Evolutionary conservation across 345 rosid genomes (phyloP).

Genomic region (Syzygium aqueum): DNA sequence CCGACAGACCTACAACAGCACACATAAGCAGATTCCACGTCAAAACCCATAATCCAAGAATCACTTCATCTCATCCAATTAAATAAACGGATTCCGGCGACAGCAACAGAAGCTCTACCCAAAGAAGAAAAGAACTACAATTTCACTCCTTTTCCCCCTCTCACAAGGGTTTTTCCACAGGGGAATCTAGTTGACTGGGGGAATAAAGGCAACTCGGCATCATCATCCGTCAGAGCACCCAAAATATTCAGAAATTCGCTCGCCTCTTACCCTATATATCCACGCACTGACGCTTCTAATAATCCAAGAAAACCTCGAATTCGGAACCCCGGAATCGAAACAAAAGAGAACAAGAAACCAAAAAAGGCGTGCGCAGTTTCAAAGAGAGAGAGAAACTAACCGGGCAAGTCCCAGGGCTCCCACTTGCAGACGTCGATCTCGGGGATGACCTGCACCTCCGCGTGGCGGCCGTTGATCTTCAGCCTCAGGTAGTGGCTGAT

Average conservation of each 20-base stretch:
- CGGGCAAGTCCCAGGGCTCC: constrained; percentile 98
- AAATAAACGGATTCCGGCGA: not conserved
- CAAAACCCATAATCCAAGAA: not conserved
- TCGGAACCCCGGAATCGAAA: not conserved
- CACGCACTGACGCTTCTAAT: not conserved
- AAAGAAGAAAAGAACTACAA: not conserved
- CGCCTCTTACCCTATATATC: not conserved
- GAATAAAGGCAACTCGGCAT: constrained; percentile 9
- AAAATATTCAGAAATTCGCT: constrained; percentile 7
- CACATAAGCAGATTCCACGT: not conserved
- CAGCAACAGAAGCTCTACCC: not conserved
- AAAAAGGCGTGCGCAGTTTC: not conserved
- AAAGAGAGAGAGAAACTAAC: constrained; percentile 10
- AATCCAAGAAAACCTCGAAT: not conserved
- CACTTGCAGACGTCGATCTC: constrained; percentile 90
- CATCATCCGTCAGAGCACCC: not conserved
- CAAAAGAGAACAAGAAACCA: not conserved
- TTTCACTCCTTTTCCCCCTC: not conserved
- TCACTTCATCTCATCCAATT: not conserved
- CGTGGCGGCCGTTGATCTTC: constrained; percentile 82
- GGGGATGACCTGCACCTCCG: constrained; percentile 66
- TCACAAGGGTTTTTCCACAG: not conserved
- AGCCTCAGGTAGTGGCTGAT: constrained; percentile 73
- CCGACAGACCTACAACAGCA: constrained; percentile 43
- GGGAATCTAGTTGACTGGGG: constrained; percentile 5